Evolutionary conservation across 2,329 filamentous ascomycete genomes (phyloP), one percentile per base, ranked within the genome.

Genomic region (Colletotrichum australisinense): DNA sequence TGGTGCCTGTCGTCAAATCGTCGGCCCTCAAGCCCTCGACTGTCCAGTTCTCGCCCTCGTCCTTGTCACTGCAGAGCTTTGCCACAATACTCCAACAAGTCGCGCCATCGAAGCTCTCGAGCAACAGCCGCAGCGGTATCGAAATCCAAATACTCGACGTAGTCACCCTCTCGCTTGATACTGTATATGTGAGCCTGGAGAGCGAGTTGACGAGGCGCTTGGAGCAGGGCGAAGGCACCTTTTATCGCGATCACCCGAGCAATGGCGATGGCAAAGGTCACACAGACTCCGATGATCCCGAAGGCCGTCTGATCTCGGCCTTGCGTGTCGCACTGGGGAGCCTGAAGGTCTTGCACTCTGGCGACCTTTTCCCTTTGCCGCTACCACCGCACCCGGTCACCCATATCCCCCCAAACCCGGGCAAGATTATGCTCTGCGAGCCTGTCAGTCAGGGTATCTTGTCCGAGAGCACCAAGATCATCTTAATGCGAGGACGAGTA

Each of bases 391-490:
- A 98, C 82, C 93, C 95, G 14, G 93, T 97, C 75, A 97, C 95
- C 9, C 95, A 98, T 82, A 90, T 94, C 22, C 91, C 94, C 28
- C 90, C 95, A 16, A 94, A 94, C 55, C 95, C 95, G 0, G 97
- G 94, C 55, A 95, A 93, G 83, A 94, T 98, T 74, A 92, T 94
- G 60, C 91, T 97, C n/a, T 98, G 95, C 80, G 97, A 99, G 81
- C 97, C 97, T 9, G 95, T 98, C 19, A 91, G 94, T 6, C 97
- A 99, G 82, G 97, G 97, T 9, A 82, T 97, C 5, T 81, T 99
- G 59, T 88, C 92, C 9, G 88, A 94, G 0, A 89, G 86, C 14
- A 99, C 95, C 19, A 95, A 93, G 78, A 94, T 99, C 70, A 92
- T 99, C 28, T 87, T 98, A 26, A 92, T 94, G 60, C 89, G 89